Base-by-base conservation (phyloP, 2,329 filamentous ascomycete genomes). In the Setomelanomma holmii region DNA sequence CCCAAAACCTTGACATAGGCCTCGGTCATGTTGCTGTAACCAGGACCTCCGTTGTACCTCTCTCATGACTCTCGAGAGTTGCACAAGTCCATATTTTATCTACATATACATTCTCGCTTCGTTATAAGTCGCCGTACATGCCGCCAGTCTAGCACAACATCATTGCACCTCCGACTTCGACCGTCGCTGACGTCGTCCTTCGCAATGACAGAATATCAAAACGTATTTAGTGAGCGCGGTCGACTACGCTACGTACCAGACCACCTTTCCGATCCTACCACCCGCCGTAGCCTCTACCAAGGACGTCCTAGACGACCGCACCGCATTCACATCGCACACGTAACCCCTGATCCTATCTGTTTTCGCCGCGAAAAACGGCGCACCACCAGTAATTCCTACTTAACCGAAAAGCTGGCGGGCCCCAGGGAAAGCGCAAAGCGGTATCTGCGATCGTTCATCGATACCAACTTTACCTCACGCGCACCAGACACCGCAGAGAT, bases 311-410 rank as follows among this genome's bases (percentile, higher is more conserved):
- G 81, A 58, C 76, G 82, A 64, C 82, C 81, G 38, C 82, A 84
- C 61, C 82, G 81, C 36, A 84, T 85, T 54, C 80, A 82, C 67
- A 84, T 85, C 53, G 76, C 76, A 52, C 79, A 77, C 50, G 82
- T 79, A 56, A 78, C 71, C 38, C 78, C 55, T 69, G 80, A 79
- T 46, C 71, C 72, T n/a, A 66, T 59, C 36, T 45, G 70, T 45
- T 52, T 60, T 55, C 57, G 53, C 41, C 55, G 55, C 61, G 67
- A 64, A 24, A 57, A 51, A 55, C 60, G 61, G 64, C 67, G 64
- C 66, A 68, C 61, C 61, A 64, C 64, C 60, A 71, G 55, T 58
- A 72, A 67, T 55, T 67, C 71, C 41, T 67, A 69, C 58, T 66
- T 75, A 20, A 70, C 73, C 55, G 69, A 76, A 75, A 79, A 80